A percentile compares a stretch with the other conserved stretches of the same genome.
These are phyloP conservation scores for Penicillium canescens DNA, from an alignment of 495 filamentous ascomycete genomes.

Conservation along the genomic window DNA sequence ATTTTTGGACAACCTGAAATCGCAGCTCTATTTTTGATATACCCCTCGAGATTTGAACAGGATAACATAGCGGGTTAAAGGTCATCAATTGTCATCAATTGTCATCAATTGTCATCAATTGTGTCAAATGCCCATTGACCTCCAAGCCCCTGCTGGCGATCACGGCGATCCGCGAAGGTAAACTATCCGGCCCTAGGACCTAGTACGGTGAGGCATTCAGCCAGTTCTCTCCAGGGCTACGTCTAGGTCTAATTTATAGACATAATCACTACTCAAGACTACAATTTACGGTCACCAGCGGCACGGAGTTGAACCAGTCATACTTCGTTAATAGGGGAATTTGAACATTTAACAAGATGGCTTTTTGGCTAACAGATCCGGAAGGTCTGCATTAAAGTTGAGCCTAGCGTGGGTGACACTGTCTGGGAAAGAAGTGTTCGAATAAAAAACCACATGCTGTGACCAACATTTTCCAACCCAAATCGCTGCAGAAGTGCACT, in stretches of 20 bases:
- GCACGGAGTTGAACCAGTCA: conserved; percentile 37
- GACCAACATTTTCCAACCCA: conserved; percentile 36
- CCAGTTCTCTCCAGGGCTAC: too few species aligned
- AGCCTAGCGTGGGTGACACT: conserved; percentile 31
- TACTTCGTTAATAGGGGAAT: conserved; percentile 47
- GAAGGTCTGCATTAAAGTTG: conserved; percentile 45
- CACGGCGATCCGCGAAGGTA: neutral
- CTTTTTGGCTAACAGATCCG: conserved; percentile 48
- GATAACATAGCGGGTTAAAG: too few species aligned
- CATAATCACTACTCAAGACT: conserved; percentile 3
- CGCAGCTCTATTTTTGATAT: neutral
- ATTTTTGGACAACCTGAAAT: conserved; percentile 20
- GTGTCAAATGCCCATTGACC: neutral
- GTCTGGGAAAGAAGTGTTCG: conserved; percentile 36
- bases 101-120: neutral
- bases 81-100: neutral
- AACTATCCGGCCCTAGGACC: neutral
- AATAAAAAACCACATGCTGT: conserved; percentile 43
- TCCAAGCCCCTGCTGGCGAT: neutral
- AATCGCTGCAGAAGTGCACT: conserved; percentile 24
- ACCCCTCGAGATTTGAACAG: too few species aligned
- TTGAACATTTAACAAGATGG: conserved; percentile 36
- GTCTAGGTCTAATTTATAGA: neutral
- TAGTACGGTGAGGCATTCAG: too few species aligned
- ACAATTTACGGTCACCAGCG: conserved; percentile 10